Conservation (phyloP, 345 rosid species). For the Linum tenue region DNA sequence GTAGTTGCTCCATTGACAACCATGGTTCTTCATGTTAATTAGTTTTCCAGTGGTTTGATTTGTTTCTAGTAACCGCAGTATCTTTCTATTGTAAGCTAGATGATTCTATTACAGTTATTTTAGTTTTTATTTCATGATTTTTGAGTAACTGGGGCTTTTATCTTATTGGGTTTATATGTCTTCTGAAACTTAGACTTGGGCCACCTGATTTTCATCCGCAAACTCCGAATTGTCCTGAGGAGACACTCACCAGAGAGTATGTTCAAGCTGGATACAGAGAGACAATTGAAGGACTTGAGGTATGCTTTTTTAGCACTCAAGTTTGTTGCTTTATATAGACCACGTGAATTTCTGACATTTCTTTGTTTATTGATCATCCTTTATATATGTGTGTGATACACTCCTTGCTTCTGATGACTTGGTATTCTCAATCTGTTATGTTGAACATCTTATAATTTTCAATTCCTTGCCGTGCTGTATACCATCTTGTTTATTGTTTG, state of each 20-base stretch:
- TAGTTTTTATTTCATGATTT: neutral
- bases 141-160: neutral
- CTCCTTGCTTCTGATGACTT: too few relatives aligned
- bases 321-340: neutral
- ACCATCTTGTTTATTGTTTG: too few relatives aligned
- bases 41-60: neutral
- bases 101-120: neutral
- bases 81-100: too few relatives aligned
- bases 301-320: conserved; percentile 16
- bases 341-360: neutral
- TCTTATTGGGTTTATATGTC: neutral
- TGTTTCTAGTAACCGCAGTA: neutral
- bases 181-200: conserved; percentile 51
- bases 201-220: conserved; percentile 97
- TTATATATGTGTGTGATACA: too few relatives aligned
- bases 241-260: conserved; percentile 75
- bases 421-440: too few relatives aligned
- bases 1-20: conserved; percentile 31
- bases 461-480: too few relatives aligned
- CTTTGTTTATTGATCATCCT: too few relatives aligned
- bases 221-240: conserved; percentile 80
- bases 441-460: too few relatives aligned
- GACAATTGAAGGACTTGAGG: conserved; percentile 96
- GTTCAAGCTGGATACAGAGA: conserved; percentile 82
- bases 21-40: neutral